Base-by-base conservation (phyloP, 2,329 filamentous ascomycete genomes). In the Harringtonia lauricola region DNA sequence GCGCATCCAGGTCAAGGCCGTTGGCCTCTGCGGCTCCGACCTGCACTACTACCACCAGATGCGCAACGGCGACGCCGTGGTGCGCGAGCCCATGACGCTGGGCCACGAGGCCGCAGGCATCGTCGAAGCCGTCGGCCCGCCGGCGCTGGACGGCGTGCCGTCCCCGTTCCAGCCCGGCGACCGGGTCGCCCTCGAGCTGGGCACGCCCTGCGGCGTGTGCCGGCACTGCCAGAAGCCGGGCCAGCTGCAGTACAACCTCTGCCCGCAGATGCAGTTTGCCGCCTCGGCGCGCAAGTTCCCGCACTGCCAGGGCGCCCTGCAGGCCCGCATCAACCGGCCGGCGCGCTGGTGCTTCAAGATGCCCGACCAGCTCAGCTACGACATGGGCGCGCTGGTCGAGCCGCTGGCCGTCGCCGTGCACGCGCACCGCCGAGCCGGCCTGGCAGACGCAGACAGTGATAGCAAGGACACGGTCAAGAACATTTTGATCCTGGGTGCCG, bases 71-170 rank as follows among this genome's bases (percentile, higher is more conserved):
- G 71, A 76, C 60, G 72, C 80, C 52, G 58, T 74, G 42, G 73
- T 77, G 37, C 62, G 61, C 24, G 70, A 66, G 50, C 70, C 70
- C 21, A 55, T 73, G 45, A 66, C 64, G 18, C 47, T 68, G 45
- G 80, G 80, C 48, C 80, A 85, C 55, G 79, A 83, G 58, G 79
- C 76, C 19, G 71, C 77, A n/a, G 79, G 79, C 36, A 66, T 79
- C 24, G 65, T 83, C 49, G 61, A 66, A 49, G 60, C 68, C n/a
- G 66, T 81, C 29, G 80, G 80, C n/a, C n/a, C n/a, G 36, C 61
- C 68, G 22, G 64, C 63, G 21, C 78, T 83, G 29, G 74, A 64
- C 36, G 65, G 60, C 4, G 66, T 73, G 22, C 17, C 26, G 2
- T 7, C 34, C 14, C 24, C 36, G 17, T 39, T 46, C 30, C n/a